These are phyloP conservation scores for Speleostelium caveatum DNA, from an alignment of 78 protist species.

Conservation along the genomic window DNA sequence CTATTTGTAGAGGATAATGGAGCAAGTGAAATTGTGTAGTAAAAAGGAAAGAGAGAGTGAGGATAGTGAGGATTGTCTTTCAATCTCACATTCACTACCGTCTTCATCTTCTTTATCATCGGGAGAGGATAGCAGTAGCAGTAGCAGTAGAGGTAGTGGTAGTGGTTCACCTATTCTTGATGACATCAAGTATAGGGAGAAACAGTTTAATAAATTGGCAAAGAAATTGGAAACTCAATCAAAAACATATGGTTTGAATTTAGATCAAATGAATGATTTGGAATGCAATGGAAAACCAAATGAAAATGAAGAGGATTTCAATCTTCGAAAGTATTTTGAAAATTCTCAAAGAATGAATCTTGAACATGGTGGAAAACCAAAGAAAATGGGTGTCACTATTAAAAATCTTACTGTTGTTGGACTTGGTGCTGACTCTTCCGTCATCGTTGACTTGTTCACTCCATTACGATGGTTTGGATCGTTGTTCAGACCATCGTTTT, in stretches of 20 bases:
- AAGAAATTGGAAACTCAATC: background rate
- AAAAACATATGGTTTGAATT: background rate
- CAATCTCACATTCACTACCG: no score
- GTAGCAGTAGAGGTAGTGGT: no score
- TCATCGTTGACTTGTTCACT: constrained; percentile 60
- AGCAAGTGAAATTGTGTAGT: no score
- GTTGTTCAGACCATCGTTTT: constrained; percentile 36
- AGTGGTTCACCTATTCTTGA: no score
- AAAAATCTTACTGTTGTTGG: constrained; percentile 76
- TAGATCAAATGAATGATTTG: background rate
- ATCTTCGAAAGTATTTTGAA: constrained; percentile 65
- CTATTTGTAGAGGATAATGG: no score
- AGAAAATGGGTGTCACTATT: constrained; percentile 68
- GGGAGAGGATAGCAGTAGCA: no score
- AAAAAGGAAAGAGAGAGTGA: no score
- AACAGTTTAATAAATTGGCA: background rate
- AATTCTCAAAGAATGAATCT: constrained; percentile 31
- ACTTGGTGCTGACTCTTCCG: constrained; percentile 66
- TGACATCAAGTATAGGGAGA: no score
- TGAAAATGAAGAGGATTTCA: constrained; percentile 67
- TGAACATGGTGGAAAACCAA: constrained; percentile 40
- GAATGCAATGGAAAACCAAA: background rate
- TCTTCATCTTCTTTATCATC: no score
- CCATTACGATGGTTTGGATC: constrained; percentile 31
- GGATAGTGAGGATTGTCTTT: no score